These are phyloP conservation scores for Auricularia heimuer DNA, from an alignment of 768 basidiomycete genomes.

Conservation along the genomic window DNA sequence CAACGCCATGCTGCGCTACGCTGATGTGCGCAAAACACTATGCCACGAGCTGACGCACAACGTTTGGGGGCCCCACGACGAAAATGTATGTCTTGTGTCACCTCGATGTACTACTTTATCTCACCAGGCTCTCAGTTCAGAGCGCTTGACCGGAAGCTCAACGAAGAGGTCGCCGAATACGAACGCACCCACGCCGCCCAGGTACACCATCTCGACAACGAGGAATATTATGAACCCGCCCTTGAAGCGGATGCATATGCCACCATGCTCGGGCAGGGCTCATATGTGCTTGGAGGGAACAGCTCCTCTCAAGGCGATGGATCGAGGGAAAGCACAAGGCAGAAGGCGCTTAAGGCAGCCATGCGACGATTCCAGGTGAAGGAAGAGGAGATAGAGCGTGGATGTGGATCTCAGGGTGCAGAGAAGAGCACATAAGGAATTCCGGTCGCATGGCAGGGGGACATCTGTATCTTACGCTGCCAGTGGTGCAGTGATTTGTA, in stretches of 20 bases:
- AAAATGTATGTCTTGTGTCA: constrained; percentile 42
- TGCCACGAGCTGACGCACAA: constrained; percentile 76
- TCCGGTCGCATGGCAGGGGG: too few relatives aligned
- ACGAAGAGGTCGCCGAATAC: constrained; percentile 60
- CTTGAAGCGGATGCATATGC: constrained; percentile 43
- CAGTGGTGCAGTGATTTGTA: too few relatives aligned
- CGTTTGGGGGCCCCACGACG: constrained; percentile 60
- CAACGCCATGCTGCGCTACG: constrained; percentile 62
- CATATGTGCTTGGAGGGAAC: constrained; percentile 46
- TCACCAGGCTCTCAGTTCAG: constrained; percentile 46
- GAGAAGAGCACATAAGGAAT: too few relatives aligned
- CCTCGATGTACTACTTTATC: background rate
- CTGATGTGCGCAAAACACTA: constrained; percentile 53
- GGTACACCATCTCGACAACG: constrained; percentile 41
- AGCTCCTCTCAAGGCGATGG: constrained; percentile 23
- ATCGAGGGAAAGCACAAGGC: constrained; percentile 48
- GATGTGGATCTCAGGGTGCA: constrained; percentile 36
- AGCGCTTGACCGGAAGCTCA: constrained; percentile 61
- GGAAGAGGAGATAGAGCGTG: constrained; percentile 62
- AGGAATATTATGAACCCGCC: constrained; percentile 44
- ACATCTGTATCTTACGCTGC: too few relatives aligned
- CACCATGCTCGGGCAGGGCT: constrained; percentile 13
- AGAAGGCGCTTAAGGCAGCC: constrained; percentile 48
- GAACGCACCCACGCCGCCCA: constrained; percentile 44
- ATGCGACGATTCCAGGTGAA: constrained; percentile 48